These are phyloP conservation scores for Nicotiana benthamiana DNA, from an alignment of 257 asterid species.

Conservation along the genomic window DNA sequence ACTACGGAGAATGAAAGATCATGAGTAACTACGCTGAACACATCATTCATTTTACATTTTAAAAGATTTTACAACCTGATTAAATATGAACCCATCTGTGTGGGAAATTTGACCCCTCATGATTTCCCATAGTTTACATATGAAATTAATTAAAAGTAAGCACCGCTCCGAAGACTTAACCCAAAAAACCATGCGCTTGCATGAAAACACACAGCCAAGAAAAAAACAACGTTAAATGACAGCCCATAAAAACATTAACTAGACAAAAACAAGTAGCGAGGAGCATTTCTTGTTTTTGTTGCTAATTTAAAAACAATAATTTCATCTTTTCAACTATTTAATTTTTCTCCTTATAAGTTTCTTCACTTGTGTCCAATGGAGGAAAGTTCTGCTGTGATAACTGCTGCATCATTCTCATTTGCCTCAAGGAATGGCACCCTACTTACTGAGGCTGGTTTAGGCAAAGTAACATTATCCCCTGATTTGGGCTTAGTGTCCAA, in stretches of 20 bases:
- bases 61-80: background rate
- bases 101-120: background rate
- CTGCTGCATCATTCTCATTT: slow-evolving; percentile 5
- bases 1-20: background rate
- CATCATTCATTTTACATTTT: background rate
- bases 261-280: background rate
- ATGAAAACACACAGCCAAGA: background rate
- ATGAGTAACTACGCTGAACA: background rate
- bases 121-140: background rate
- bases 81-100: background rate
- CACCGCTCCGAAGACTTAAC: background rate
- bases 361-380: background rate
- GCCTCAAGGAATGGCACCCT: slow-evolving; percentile 23
- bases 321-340: background rate
- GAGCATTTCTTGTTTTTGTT: background rate
- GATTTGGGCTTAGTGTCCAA: background rate
- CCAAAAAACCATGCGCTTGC: background rate
- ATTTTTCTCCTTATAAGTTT: background rate
- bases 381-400: background rate
- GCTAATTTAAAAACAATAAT: background rate
- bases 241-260: background rate
- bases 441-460: slow-evolving; percentile 13
- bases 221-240: background rate
- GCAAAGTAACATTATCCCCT: background rate
- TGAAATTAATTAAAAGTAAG: background rate